Evolutionary conservation across 345 rosid species (phyloP).

Genomic region (Ricinus communis): DNA sequence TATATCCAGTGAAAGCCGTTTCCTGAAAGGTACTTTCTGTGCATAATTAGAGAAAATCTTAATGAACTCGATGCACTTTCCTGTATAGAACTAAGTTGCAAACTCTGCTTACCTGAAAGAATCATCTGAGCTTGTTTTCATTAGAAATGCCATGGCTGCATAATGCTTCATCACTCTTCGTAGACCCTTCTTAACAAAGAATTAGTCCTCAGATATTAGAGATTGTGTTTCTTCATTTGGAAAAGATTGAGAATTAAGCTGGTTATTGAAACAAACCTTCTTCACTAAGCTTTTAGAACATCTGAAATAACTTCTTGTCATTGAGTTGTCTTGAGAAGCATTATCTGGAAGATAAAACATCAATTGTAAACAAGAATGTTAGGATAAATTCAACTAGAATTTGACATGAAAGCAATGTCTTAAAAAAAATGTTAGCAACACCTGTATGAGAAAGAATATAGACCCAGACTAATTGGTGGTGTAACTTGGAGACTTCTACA

Average conservation of each 20-base stretch:
- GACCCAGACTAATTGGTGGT: conserved; percentile 10
- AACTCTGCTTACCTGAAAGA: conserved; percentile 26
- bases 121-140: conserved; percentile 17
- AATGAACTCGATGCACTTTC: background rate
- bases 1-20: conserved; percentile 13
- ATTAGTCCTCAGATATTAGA: background rate
- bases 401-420: background rate
- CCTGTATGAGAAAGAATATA: conserved; percentile 21
- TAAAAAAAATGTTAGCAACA: background rate
- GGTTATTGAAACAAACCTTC: conserved; percentile 12
- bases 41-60: conserved; percentile 2
- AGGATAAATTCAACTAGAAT: background rate
- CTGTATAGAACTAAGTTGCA: background rate
- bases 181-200: conserved; percentile 18
- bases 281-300: conserved; percentile 14
- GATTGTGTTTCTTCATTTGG: background rate
- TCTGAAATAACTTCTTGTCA: conserved; percentile 1
- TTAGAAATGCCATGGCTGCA: conserved; percentile 14
- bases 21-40: conserved; percentile 21
- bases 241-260: background rate
- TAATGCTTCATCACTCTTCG: conserved; percentile 18
- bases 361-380: background rate
- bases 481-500: background rate
- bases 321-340: background rate
- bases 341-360: conserved; percentile 3